Evolutionary conservation across 192 early-diverging fungal genomes (phyloP).

Genomic region (Rhizophagus prolifer): DNA sequence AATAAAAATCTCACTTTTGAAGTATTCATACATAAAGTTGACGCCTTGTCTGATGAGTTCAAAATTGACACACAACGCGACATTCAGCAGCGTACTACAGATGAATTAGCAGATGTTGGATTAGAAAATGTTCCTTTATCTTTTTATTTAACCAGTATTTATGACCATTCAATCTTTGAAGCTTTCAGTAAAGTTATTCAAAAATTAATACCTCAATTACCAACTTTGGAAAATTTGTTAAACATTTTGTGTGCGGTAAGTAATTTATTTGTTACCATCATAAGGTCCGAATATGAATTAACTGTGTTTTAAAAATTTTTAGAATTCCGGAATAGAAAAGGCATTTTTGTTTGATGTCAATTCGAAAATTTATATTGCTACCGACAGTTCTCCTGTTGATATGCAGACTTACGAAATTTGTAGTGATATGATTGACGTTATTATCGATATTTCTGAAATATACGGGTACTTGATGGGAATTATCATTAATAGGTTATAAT

Average conservation of each 20-base stretch:
- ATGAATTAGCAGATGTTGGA: slow-evolving; percentile 78
- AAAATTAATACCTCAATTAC: slow-evolving; percentile 80
- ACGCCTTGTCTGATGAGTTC: slow-evolving; percentile 92
- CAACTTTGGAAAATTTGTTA: slow-evolving; percentile 84
- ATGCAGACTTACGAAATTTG: slow-evolving; percentile 89
- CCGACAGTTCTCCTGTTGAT: slow-evolving; percentile 88
- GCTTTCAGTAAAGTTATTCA: slow-evolving; percentile 94
- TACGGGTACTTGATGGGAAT: slow-evolving; percentile 54
- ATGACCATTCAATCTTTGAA: slow-evolving; percentile 92
- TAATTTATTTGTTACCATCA: not conserved
- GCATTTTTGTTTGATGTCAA: slow-evolving; percentile 89
- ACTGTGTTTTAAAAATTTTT: not conserved
- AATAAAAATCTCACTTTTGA: slow-evolving; percentile 89
- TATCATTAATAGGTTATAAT: slow-evolving; percentile 13
- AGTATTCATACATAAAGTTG: slow-evolving; percentile 96
- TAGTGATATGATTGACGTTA: slow-evolving; percentile 92
- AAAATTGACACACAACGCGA: slow-evolving; percentile 95
- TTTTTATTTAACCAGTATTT: slow-evolving; percentile 92
- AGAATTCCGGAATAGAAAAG: slow-evolving; percentile 96
- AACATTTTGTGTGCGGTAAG: slow-evolving; percentile 91
- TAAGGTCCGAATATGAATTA: not conserved
- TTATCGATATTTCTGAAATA: slow-evolving; percentile 78
- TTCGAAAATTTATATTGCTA: slow-evolving; percentile 93
- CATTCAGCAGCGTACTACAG: slow-evolving; percentile 87
- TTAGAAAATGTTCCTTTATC: slow-evolving; percentile 74